Percentiles rank a stretch among this genome's conserved stretches.
Evolutionary conservation across 345 rosid genomes (phyloP).

Genomic region (Rhodomyrtus tomentosa): DNA sequence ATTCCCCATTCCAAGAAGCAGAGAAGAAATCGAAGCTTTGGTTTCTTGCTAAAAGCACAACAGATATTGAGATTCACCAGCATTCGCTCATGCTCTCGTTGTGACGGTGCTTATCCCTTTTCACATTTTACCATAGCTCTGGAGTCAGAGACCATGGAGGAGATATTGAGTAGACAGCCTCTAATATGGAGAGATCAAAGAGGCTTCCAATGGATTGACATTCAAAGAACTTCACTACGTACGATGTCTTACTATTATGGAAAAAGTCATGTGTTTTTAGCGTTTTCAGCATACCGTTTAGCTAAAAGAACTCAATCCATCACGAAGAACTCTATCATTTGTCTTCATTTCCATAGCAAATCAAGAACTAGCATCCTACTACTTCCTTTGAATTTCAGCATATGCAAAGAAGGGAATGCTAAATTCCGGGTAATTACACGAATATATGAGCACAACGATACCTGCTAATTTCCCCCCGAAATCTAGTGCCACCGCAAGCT

Average conservation of each 20-base stretch:
- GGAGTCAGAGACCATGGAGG: not conserved
- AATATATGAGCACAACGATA: not conserved
- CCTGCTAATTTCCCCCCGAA: conserved; percentile 38
- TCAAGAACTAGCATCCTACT: not conserved
- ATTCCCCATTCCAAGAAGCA: not conserved
- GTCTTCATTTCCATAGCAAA: not conserved
- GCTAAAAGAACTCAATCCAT: not conserved
- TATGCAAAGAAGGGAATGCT: not conserved
- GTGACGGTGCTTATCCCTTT: no score
- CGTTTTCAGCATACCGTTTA: not conserved
- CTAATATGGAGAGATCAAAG: not conserved
- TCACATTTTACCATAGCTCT: not conserved
- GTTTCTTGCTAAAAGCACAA: not conserved
- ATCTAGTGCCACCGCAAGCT: conserved; percentile 27
- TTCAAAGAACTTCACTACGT: not conserved
- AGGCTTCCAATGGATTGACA: not conserved
- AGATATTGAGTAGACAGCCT: not conserved
- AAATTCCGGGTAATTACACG: not conserved
- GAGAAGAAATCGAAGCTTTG: not conserved
- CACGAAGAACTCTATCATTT: not conserved
- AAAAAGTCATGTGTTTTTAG: not conserved
- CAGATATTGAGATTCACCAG: not conserved
- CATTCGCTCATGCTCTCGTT: not conserved
- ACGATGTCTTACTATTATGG: not conserved
- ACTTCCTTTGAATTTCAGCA: not conserved